Conservation (phyloP, 2,329 filamentous ascomycete genomes). For the Xylariaceae sp. region DNA sequence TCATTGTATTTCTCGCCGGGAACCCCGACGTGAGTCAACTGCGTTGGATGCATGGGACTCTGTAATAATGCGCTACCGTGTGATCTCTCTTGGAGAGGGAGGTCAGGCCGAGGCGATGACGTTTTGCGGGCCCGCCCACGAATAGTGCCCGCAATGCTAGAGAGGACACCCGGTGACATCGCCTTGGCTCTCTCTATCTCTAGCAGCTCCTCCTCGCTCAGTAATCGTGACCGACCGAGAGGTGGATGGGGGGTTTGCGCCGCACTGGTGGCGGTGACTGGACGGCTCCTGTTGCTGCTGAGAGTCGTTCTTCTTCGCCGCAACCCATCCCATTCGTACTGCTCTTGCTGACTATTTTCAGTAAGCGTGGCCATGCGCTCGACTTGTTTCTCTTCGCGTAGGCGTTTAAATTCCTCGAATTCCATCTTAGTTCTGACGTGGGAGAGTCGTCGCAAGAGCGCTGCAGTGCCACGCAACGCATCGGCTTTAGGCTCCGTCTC, state of each 20-base stretch:
- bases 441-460: slow-evolving; percentile 80
- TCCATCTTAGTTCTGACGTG: slow-evolving; percentile 70
- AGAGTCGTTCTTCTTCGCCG: slow-evolving; percentile 61
- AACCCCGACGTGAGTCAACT: slow-evolving; percentile 55
- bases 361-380: slow-evolving; percentile 68
- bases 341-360: slow-evolving; percentile 60
- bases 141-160: slow-evolving; percentile 53
- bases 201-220: slow-evolving; percentile 57
- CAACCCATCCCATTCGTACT: slow-evolving; percentile 86
- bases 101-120: slow-evolving; percentile 38
- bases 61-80: slow-evolving; percentile 35
- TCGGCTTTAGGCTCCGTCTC: slow-evolving; percentile 95
- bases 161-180: slow-evolving; percentile 43
- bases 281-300: slow-evolving; percentile 36
- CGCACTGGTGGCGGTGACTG: slow-evolving; percentile 32
- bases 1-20: slow-evolving; percentile 40
- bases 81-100: slow-evolving; percentile 34
- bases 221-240: slow-evolving; percentile 82
- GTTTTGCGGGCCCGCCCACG: slow-evolving; percentile 41
- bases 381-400: slow-evolving; percentile 70
- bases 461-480: slow-evolving; percentile 84
- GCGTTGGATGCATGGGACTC: slow-evolving; percentile 56
- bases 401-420: slow-evolving; percentile 67
- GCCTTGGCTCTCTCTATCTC: slow-evolving; percentile 48
- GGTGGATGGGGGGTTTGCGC: slow-evolving; percentile 57